Evolutionary conservation across 2,329 filamentous ascomycete species (phyloP).

Genomic region (Plenodomus tracheiphilus): DNA sequence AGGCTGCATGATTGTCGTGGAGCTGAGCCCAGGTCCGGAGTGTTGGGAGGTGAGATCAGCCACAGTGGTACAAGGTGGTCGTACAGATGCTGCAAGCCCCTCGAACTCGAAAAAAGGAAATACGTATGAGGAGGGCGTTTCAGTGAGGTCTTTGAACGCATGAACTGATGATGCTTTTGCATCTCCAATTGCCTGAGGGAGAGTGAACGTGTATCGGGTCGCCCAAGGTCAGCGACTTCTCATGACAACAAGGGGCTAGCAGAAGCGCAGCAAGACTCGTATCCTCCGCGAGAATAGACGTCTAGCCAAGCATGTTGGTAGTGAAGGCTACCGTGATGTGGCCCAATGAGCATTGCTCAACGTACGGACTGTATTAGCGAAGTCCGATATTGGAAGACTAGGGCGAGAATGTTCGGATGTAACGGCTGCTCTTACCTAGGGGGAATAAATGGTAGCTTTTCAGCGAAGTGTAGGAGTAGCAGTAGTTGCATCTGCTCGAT

Average conservation of each 20-base stretch:
- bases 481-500: neutral
- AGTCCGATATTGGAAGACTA: neutral
- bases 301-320: neutral
- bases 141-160: conserved; percentile 3
- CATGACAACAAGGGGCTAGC: neutral
- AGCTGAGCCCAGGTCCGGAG: conserved; percentile 21
- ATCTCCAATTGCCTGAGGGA: neutral
- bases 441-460: neutral
- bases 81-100: conserved; percentile 1
- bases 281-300: neutral
- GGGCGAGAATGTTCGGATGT: neutral
- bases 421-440: neutral
- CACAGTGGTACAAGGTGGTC: conserved; percentile 15
- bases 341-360: neutral
- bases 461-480: neutral
- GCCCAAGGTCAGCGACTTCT: neutral
- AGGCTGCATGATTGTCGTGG: conserved; percentile 10
- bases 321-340: neutral
- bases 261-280: neutral
- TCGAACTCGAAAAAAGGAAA: neutral
- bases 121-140: neutral
- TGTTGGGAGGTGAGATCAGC: conserved; percentile 16
- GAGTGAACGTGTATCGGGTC: neutral
- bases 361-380: neutral
- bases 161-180: neutral